These are phyloP conservation scores for Aspergillus ustus DNA, from an alignment of 2,329 filamentous ascomycete genomes.

Conservation along the genomic window DNA sequence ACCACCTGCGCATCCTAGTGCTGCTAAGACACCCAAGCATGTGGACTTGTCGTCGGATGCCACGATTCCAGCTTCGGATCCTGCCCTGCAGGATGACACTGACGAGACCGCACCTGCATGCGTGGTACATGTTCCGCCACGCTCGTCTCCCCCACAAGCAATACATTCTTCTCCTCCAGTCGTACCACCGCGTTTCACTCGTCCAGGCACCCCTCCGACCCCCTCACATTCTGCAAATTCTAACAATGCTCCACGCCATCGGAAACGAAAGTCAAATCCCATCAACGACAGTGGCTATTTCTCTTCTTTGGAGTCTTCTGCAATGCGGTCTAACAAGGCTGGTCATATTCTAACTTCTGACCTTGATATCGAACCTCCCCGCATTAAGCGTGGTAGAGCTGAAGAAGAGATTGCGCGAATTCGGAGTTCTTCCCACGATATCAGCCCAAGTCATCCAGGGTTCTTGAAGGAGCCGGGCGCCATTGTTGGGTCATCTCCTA, in stretches of 20 bases:
- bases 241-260: slow-evolving; percentile 66
- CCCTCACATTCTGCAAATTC: slow-evolving; percentile 65
- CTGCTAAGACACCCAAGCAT: slow-evolving; percentile 31
- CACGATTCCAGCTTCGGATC: slow-evolving; percentile 74
- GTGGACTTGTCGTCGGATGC: slow-evolving; percentile 75
- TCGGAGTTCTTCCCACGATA: slow-evolving; percentile 85
- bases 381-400: slow-evolving; percentile 84
- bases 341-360: slow-evolving; percentile 74
- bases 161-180: slow-evolving; percentile 94
- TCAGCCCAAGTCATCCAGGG: slow-evolving; percentile 70
- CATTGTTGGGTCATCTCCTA: slow-evolving; percentile 67
- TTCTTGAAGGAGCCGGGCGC: slow-evolving; percentile 38
- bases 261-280: slow-evolving; percentile 76
- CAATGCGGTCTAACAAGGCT: slow-evolving; percentile 70
- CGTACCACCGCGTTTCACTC: slow-evolving; percentile 59
- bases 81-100: slow-evolving; percentile 60
- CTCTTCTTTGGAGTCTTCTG: slow-evolving; percentile 92
- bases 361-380: slow-evolving; percentile 71
- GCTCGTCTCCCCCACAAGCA: slow-evolving; percentile 54
- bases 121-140: slow-evolving; percentile 33
- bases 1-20: slow-evolving; percentile 29
- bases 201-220: slow-evolving; percentile 74
- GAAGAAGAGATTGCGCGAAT: slow-evolving; percentile 96
- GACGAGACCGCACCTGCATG: slow-evolving; percentile 46
- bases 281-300: slow-evolving; percentile 97